A percentile compares a stretch with the other conserved stretches of the same genome.
Evolutionary conservation across 2,329 filamentous ascomycete genomes (phyloP).

Genomic region (Fusarium odoratissimum): DNA sequence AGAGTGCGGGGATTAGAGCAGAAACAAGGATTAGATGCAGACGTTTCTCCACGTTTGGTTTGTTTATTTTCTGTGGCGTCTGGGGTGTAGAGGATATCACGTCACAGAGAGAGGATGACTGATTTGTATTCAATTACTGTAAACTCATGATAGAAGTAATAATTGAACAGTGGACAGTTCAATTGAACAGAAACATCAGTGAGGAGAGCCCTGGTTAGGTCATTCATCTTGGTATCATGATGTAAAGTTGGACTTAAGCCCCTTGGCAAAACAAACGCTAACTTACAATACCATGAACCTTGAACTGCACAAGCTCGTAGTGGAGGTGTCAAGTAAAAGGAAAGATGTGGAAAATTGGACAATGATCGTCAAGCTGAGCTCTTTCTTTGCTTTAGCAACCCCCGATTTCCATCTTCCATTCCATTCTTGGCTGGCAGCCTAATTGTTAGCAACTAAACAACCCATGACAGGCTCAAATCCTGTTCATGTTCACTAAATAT

Average conservation of each 20-base stretch:
- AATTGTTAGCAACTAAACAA: background rate
- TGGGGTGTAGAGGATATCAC: conserved; percentile 22
- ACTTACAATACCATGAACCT: conserved; percentile 2
- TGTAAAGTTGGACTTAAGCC: background rate
- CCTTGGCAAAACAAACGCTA: conserved; percentile 12
- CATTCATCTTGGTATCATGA: conserved; percentile 10
- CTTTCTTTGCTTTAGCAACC: background rate
- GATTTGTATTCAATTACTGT: background rate
- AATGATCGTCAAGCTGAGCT: conserved; percentile 28
- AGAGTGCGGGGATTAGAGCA: conserved; percentile 36
- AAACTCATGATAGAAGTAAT: background rate
- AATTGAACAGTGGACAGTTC: rapidly evolving
- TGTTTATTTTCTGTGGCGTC: conserved; percentile 31
- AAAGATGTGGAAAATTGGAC: background rate
- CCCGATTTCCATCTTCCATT: conserved; percentile 16
- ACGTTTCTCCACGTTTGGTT: conserved; percentile 34
- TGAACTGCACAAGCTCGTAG: background rate
- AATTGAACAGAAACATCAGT: background rate
- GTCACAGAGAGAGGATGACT: conserved; percentile 21
- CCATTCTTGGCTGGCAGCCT: conserved; percentile 19
- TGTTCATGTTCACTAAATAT: conserved; percentile 26
- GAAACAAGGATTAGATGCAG: conserved; percentile 24
- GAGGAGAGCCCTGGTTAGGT: background rate
- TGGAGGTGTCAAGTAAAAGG: background rate
- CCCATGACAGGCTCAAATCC: conserved; percentile 21